Conservation (phyloP, 2,329 filamentous ascomycete species). For the Exophiala mesophila region DNA sequence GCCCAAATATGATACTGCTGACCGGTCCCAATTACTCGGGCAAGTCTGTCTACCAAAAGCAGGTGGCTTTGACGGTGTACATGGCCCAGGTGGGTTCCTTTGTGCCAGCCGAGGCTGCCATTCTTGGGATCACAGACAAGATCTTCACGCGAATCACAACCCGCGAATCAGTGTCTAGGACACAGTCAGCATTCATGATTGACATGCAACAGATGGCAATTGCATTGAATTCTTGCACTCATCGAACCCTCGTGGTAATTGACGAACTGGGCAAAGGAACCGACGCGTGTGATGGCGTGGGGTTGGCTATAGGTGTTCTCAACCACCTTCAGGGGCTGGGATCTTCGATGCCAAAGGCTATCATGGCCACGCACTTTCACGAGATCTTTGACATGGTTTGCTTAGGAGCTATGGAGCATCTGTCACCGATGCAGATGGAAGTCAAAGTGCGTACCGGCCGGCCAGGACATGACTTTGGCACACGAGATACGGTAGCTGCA, state of each 20-base stretch:
- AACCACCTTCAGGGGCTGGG: slow-evolving; percentile 51
- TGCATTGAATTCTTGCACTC: slow-evolving; percentile 67
- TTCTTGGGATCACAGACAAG: slow-evolving; percentile 83
- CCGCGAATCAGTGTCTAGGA: slow-evolving; percentile 60
- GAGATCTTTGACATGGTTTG: slow-evolving; percentile 51
- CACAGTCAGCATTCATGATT: slow-evolving; percentile 67
- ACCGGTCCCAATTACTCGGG: slow-evolving; percentile 96
- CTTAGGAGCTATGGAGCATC: slow-evolving; percentile 47
- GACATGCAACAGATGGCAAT: slow-evolving; percentile 84
- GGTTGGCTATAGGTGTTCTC: slow-evolving; percentile 58
- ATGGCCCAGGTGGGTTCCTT: slow-evolving; percentile 90
- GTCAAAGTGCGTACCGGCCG: slow-evolving; percentile 36
- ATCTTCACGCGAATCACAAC: slow-evolving; percentile 84
- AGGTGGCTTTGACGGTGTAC: slow-evolving; percentile 84
- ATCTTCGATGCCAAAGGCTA: slow-evolving; percentile 51
- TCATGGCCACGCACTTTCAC: slow-evolving; percentile 61
- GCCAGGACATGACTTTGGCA: neutral
- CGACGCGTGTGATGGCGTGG: slow-evolving; percentile 55
- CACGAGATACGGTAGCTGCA: too few species aligned
- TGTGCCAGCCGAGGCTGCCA: slow-evolving; percentile 72
- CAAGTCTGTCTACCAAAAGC: slow-evolving; percentile 93
- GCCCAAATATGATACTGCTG: slow-evolving; percentile 68
- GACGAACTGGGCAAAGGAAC: slow-evolving; percentile 84
- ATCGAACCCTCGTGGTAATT: slow-evolving; percentile 74
- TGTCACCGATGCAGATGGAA: slow-evolving; percentile 58